Evolutionary conservation across 305 asterid genomes (phyloP).

Genomic region (Andrographis paniculata): DNA sequence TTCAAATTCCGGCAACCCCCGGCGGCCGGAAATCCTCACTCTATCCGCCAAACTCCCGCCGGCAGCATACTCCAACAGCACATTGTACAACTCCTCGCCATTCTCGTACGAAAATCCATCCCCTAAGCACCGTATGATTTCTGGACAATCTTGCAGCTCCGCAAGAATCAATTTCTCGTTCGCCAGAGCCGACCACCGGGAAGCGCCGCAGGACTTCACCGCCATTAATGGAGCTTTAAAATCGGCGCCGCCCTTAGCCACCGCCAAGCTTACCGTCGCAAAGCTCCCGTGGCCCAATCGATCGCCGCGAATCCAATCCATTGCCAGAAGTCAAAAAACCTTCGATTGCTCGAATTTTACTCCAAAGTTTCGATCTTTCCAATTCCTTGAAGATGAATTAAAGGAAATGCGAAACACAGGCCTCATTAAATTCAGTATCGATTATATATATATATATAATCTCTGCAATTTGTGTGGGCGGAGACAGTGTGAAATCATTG

Average conservation of each 20-base stretch:
- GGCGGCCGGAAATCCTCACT: slow-evolving; percentile 20
- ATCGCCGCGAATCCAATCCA: slow-evolving; percentile 64
- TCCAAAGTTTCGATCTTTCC: background rate
- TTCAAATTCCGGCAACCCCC: slow-evolving; percentile 27
- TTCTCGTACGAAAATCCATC: slow-evolving; percentile 37
- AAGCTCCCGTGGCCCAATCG: slow-evolving; percentile 55
- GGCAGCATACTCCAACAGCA: slow-evolving; percentile 59
- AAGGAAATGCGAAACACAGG: too few species aligned
- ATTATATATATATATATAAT: too few species aligned
- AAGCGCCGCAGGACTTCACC: slow-evolving; percentile 39
- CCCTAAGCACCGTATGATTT: slow-evolving; percentile 44
- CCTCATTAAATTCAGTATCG: too few species aligned
- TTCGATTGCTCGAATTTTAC: too few species aligned
- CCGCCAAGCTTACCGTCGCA: slow-evolving; percentile 45
- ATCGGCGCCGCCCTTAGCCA: slow-evolving; percentile 17
- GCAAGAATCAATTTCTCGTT: slow-evolving; percentile 44
- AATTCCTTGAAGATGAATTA: background rate
- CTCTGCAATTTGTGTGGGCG: too few species aligned
- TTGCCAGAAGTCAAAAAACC: slow-evolving; percentile 9
- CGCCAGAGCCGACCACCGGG: slow-evolving; percentile 30
- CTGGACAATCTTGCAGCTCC: slow-evolving; percentile 39
- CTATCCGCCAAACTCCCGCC: slow-evolving; percentile 50
- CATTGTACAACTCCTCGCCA: slow-evolving; percentile 52
- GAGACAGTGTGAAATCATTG: too few species aligned
- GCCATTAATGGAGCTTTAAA: slow-evolving; percentile 43